These are phyloP conservation scores for Mrakiaceae sp. DNA, from an alignment of 1,284 basidiomycete genomes.

Conservation along the genomic window DNA sequence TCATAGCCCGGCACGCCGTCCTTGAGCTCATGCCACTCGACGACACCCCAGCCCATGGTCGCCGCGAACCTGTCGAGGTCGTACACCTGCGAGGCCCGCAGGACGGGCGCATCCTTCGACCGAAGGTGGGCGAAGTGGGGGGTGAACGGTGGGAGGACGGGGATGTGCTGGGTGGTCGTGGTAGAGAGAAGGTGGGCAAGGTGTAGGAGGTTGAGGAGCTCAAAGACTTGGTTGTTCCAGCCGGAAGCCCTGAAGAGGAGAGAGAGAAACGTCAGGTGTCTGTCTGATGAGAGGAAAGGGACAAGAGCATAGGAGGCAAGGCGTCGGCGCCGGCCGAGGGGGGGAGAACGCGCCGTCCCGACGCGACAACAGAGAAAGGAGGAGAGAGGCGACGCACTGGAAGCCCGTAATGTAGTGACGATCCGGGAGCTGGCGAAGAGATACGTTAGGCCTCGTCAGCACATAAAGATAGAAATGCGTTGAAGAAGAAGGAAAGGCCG, in stretches of 20 bases:
- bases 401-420: no score
- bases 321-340: no score
- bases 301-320: no score
- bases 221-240: neutral
- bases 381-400: no score
- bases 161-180: neutral
- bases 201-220: neutral
- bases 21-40: constrained; percentile 11
- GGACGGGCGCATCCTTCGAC: constrained; percentile 11
- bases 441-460: no score
- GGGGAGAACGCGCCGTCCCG: no score
- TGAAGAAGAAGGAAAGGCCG: no score
- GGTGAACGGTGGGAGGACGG: constrained; percentile 9
- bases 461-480: no score
- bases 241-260: neutral
- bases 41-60: constrained; percentile 2
- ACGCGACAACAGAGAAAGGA: no score
- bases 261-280: neutral
- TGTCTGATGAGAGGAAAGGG: neutral
- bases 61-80: constrained; percentile 7
- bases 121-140: constrained; percentile 3
- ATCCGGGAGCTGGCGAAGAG: no score
- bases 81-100: constrained; percentile 5
- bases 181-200: neutral
- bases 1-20: neutral